Base-by-base conservation (phyloP, 2,329 filamentous ascomycete genomes). In the Rugonectria rugulosa region DNA sequence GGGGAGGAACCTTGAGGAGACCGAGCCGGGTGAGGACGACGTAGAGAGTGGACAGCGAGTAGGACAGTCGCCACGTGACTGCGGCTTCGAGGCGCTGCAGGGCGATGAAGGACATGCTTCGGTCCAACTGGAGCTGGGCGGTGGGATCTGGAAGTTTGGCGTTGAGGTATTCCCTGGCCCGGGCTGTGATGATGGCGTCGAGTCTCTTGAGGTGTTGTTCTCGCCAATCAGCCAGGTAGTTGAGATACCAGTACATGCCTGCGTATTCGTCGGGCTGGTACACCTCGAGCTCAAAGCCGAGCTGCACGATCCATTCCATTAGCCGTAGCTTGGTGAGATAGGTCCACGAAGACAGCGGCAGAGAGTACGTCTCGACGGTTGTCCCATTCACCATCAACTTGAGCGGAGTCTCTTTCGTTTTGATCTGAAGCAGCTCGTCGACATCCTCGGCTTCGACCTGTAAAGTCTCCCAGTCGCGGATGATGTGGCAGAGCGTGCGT, bases 251-350 rank as follows among this genome's bases (percentile, higher is more conserved):
- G 73, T 98, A 98, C 90, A 97, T 96, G 20, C 86, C 87, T 1
- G 87, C 84, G 9, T 95, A 80, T 72, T 99, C 95, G 71, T 96
- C 89, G 0, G 87, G 82, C 48, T 94, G 87, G 73, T 98, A 98
- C 9, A 97, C 85, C 37, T 94, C 88, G 11, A 97, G 87, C 73
- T 99, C 95, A 72, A 99, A 98, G 11, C 96, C 95, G 26, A 97
- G 85, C 69, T 97, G 90, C 14, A 97, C 82, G 40, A 96, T 88
- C 79, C 88, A 89, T 70, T 94, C 89, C 82, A 97, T 91, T 67
- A 94, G 86, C 24, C 84, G 85, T n/a, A 97, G 81, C 73, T 97
- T 98, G 74, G 96, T 91, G 56, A 93, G 84, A 66, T 94, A 96
- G 0, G 88, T 85, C 95, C 95, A 99, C 4, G 90, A 92, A 1